Base-by-base conservation (phyloP, 768 basidiomycete species). In the Krasilnikovozyma curviuscula region DNA sequence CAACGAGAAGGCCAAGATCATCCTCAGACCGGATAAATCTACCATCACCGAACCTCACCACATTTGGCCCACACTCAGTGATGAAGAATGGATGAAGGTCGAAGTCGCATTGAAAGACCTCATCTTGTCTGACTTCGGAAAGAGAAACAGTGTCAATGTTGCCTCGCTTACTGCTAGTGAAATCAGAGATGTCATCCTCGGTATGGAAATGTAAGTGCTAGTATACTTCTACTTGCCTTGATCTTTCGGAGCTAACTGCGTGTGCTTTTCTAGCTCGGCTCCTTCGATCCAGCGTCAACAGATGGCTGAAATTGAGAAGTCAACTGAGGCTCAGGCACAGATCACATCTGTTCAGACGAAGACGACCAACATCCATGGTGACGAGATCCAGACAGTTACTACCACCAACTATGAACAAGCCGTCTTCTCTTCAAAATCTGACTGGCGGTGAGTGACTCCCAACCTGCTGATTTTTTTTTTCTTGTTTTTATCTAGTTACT, bases 1-100 rank as follows among this genome's bases (percentile, higher is more conserved):
- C 68, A 93, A 97, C 60, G 93, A 97, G 64, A 98, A 98, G 70
- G 88, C 93, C 24, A 98, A 98, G 72, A 81, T 98, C 57, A 88
- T 98, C 54, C 70, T 98, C 31, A 86, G 89, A 55, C 93, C 93
- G 0, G 89, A 97, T 70, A 91, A 93, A 67, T 80, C 78, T 49
- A 97, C 91, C 1, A 80, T 91, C 57, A 97, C 93, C 3, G 85
- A 95, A 64, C 81, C 88, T 33, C 89, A 97, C 66, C 95, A 91
- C 63, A 85, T 97, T 29, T 95, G 89, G 89, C 91, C 91, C 9
- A 79, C 85, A 1, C 70, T 97, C 49, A 69, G 69, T 27, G 89
- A 93, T 56, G 86, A 93, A 56, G 88, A 93, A 58, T 97, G 91
- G 91, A 91, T 98, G 66, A 88, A 91, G 65, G 91, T 95, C 40